Base-by-base conservation (phyloP, 108 stramenopile genomes). In the Skeletonema marinoi region DNA sequence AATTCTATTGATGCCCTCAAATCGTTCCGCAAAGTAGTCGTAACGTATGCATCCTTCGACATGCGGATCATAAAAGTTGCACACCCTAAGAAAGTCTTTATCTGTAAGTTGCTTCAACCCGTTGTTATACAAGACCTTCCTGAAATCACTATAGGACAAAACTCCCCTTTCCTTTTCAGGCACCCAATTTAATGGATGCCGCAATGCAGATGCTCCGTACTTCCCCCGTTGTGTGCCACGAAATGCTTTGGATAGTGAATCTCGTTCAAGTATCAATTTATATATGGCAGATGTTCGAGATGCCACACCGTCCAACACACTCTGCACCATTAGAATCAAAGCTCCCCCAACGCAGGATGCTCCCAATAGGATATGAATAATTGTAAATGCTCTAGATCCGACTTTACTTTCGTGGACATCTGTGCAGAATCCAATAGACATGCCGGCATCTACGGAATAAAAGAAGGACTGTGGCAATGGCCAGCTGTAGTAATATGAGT, bases 371-470 rank as follows among this genome's bases (percentile, higher is more conserved):
- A 91, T 91, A 44, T 82, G 87, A 10, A 88, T 30, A 17, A 91
- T 76, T 6, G 90, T 88, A 60, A 91, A 91, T n/a, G 88, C 87
- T 68, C 88, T 76, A 62, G 84, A 85, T 1, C 71, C 73, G 5
- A 86, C 82, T 31, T 81, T 84, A 19, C 83, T 88, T 74, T 91
- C 90, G 2, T 30, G 59, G 16, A 91, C 90, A 60, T 91, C 82
- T 30, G 90, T 91, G 70, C 90, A 91, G 68, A 91, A 91, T 48
- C 90, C 90, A 59, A 91, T 91, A n/a, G 86, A 87, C 90, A 91
- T 91, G 10, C 90, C 90, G 4, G 90, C 90, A 77, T 91, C 90
- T 3, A 91, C 90, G 6, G 90, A 88, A 74, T 89, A 91, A 64
- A 91, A 91, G 48, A 91, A 91, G 6, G 85, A 78, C 73, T 88